These are phyloP conservation scores for Xylaria cubensis DNA, from an alignment of 495 filamentous ascomycete genomes.

Conservation along the genomic window DNA sequence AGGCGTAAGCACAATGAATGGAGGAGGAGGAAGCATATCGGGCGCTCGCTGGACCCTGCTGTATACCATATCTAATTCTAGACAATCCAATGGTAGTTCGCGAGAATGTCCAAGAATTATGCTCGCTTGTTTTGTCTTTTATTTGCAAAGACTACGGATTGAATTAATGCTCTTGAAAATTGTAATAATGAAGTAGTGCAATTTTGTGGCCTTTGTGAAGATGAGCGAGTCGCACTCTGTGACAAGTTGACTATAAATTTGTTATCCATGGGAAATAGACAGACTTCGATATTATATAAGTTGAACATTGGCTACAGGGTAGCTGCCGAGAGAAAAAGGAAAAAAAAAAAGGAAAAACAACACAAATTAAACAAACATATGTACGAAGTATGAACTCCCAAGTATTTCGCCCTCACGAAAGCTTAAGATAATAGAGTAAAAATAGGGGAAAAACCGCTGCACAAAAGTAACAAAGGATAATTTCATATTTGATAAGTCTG, in stretches of 20 bases:
- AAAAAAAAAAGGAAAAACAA: background rate
- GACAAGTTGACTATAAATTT: background rate
- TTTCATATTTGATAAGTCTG: background rate
- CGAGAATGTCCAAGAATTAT: constrained; percentile 29
- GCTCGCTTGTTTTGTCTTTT: background rate
- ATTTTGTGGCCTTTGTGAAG: background rate
- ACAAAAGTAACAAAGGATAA: background rate
- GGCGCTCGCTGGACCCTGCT: constrained; percentile 13
- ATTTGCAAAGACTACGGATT: background rate
- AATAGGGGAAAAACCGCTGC: background rate
- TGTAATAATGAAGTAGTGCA: background rate
- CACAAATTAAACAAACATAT: background rate
- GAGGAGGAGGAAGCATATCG: background rate
- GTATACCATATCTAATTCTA: constrained; percentile 30
- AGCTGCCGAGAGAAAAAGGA: too few species aligned
- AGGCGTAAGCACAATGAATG: background rate
- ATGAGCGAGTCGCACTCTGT: background rate
- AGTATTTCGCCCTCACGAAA: background rate
- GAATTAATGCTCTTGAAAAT: background rate
- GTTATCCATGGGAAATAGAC: background rate
- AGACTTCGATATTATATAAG: background rate
- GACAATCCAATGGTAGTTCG: constrained; percentile 31
- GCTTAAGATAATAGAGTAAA: background rate
- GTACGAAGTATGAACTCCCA: background rate
- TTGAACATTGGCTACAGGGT: background rate